Evolutionary conservation across 1,139 yeast species (phyloP).

Genomic region (Saccharomycopsis phalli): DNA sequence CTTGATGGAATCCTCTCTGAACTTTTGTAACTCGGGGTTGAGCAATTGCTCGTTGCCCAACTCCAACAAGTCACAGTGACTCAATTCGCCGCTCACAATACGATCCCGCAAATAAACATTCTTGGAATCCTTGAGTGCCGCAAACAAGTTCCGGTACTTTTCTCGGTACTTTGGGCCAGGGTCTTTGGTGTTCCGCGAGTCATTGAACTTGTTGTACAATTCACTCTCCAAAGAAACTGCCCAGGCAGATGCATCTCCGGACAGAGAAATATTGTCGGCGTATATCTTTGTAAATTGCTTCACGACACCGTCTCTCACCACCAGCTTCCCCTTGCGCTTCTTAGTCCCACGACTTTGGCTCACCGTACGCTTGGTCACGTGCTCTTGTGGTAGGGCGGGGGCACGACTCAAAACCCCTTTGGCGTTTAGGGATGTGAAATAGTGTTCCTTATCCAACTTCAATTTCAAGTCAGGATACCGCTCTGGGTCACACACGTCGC

Average conservation of each 20-base stretch:
- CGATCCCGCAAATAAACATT: conserved; percentile 29
- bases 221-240: conserved; percentile 32
- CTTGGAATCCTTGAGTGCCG: conserved; percentile 45
- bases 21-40: conserved; percentile 16
- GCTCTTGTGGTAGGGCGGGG: conserved; percentile 18
- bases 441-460: conserved; percentile 26
- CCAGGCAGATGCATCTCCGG: conserved; percentile 27
- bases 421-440: conserved; percentile 18
- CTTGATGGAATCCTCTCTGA: conserved; percentile 11
- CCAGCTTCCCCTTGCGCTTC: conserved; percentile 20
- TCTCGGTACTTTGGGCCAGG: conserved; percentile 39
- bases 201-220: conserved; percentile 34
- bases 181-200: conserved; percentile 23
- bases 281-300: conserved; percentile 32
- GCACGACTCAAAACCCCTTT: background rate
- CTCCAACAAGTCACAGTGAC: background rate
- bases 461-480: conserved; percentile 28
- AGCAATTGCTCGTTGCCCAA: conserved; percentile 9
- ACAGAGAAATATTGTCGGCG: background rate
- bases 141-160: conserved; percentile 43
- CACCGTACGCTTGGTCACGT: conserved; percentile 19
- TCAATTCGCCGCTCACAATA: conserved; percentile 5
- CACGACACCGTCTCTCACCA: conserved; percentile 35
- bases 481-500: conserved; percentile 42
- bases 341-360: conserved; percentile 13